Percentiles rank a stretch among this genome's conserved stretches.
These are phyloP conservation scores for Fraxinus xanthoxyloides DNA, from an alignment of 305 asterid genomes.

Conservation along the genomic window DNA sequence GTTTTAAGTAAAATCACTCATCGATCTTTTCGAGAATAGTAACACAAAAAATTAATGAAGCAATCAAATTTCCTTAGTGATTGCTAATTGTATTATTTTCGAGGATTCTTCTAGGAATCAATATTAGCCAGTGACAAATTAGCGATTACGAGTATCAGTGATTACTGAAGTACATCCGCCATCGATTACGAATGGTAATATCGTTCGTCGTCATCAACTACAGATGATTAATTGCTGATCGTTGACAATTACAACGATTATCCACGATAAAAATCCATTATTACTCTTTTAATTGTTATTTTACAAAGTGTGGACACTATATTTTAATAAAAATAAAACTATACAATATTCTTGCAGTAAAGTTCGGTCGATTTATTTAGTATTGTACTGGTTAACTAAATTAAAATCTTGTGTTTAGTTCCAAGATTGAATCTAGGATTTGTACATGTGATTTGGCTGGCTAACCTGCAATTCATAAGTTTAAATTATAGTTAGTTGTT, in stretches of 20 bases:
- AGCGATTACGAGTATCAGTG: no score
- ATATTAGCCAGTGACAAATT: neutral
- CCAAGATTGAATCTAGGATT: neutral
- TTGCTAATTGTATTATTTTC: no score
- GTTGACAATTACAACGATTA: no score
- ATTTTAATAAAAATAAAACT: no score
- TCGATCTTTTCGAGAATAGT: neutral
- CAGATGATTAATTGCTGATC: neutral
- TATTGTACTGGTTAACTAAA: neutral
- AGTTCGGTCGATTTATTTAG: neutral
- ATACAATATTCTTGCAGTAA: neutral
- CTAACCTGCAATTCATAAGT: neutral
- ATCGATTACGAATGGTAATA: neutral
- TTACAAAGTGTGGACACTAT: no score
- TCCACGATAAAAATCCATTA: neutral
- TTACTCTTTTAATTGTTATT: neutral
- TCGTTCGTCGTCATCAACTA: neutral
- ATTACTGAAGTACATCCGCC: neutral
- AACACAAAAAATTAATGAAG: neutral
- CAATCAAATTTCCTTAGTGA: no score
- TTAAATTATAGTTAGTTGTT: conserved; percentile 15
- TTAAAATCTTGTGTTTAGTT: neutral
- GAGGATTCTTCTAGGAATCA: no score
- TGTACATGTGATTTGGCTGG: neutral
- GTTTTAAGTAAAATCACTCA: no score